Evolutionary conservation across 441 rosid genomes (phyloP).

Genomic region (Gossypium davidsonii): DNA sequence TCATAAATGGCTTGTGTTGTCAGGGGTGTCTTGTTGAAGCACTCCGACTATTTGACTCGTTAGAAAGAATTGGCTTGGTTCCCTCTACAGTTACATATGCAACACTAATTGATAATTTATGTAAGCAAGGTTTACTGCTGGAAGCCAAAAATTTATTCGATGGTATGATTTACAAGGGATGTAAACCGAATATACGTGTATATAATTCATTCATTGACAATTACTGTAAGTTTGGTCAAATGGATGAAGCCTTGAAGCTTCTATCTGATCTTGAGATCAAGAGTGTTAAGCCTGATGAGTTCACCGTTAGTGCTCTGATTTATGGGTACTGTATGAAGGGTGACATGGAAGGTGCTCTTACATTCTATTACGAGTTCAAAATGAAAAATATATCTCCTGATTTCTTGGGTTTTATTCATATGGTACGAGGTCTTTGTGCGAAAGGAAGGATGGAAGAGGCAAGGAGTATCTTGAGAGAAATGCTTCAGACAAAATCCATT

Average conservation of each 20-base stretch:
- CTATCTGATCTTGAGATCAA: slow-evolving; percentile 35
- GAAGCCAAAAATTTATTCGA: slow-evolving; percentile 62
- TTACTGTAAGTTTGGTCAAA: slow-evolving; percentile 56
- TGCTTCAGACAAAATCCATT: slow-evolving; percentile 60
- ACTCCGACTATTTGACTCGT: slow-evolving; percentile 70
- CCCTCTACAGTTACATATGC: slow-evolving; percentile 63
- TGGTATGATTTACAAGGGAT: slow-evolving; percentile 46
- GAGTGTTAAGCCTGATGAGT: slow-evolving; percentile 49
- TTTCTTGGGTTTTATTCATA: slow-evolving; percentile 64
- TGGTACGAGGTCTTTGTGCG: slow-evolving; percentile 63
- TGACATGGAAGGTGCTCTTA: slow-evolving; percentile 73
- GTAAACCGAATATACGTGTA: slow-evolving; percentile 36
- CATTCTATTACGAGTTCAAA: slow-evolving; percentile 45
- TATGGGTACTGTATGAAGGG: slow-evolving; percentile 64
- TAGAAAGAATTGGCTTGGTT: slow-evolving; percentile 48
- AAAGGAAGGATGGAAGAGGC: slow-evolving; percentile 97
- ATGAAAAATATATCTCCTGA: slow-evolving; percentile 49
- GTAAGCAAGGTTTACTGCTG: slow-evolving; percentile 55
- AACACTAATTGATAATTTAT: slow-evolving; percentile 56
- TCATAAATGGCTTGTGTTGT: slow-evolving; percentile 61
- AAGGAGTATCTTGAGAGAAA: slow-evolving; percentile 64
- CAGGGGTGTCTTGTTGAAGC: slow-evolving; percentile 85
- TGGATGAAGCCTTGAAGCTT: slow-evolving; percentile 60
- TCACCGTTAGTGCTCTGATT: slow-evolving; percentile 65
- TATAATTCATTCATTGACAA: slow-evolving; percentile 64